Conservation (phyloP, 2,329 filamentous ascomycete genomes). For the Phyllosticta citriasiana region DNA sequence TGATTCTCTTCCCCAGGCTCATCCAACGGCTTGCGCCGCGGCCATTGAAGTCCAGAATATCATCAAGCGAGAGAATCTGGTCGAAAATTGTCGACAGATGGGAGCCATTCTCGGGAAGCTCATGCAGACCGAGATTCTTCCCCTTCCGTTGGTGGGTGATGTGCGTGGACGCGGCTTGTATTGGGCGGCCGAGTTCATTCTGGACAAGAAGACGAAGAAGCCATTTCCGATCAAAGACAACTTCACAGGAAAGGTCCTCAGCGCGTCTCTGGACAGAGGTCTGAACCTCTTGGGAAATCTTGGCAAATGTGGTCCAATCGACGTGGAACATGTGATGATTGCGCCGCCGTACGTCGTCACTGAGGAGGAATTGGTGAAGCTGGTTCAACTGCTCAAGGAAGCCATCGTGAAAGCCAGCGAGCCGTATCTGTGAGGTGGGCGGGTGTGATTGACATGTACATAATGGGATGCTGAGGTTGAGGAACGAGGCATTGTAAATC, state of each 20-base stretch:
- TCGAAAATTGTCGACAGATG: slow-evolving; percentile 2
- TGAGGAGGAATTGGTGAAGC: neutral
- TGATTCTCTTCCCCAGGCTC: neutral
- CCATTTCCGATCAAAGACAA: neutral
- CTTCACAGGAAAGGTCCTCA: slow-evolving; percentile 4
- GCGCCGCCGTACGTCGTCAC: slow-evolving; percentile 5
- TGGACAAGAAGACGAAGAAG: slow-evolving; percentile 3
- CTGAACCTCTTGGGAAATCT: slow-evolving; percentile 5
- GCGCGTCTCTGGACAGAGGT: neutral
- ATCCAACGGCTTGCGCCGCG: slow-evolving; percentile 7
- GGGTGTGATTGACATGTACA: neutral
- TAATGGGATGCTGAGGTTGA: neutral
- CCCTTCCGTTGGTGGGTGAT: slow-evolving; percentile 5
- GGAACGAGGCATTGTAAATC: neutral
- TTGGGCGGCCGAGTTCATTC: slow-evolving; percentile 1
- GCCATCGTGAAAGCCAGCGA: slow-evolving; percentile 6
- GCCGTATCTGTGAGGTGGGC: slow-evolving; percentile 1
- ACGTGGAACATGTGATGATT: slow-evolving; percentile 8
- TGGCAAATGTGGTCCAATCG: slow-evolving; percentile 2
- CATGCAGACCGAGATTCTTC: slow-evolving; percentile 3
- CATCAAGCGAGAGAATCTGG: neutral
- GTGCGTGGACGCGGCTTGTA: slow-evolving; percentile 4
- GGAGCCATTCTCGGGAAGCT: neutral
- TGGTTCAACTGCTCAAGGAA: slow-evolving; percentile 1
- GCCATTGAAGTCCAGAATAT: slow-evolving; percentile 8